A percentile compares a stretch with the other conserved stretches of the same genome.
Conservation (phyloP, 371 early-diverging fungal genomes). For the Apophysomyces sp. region DNA sequence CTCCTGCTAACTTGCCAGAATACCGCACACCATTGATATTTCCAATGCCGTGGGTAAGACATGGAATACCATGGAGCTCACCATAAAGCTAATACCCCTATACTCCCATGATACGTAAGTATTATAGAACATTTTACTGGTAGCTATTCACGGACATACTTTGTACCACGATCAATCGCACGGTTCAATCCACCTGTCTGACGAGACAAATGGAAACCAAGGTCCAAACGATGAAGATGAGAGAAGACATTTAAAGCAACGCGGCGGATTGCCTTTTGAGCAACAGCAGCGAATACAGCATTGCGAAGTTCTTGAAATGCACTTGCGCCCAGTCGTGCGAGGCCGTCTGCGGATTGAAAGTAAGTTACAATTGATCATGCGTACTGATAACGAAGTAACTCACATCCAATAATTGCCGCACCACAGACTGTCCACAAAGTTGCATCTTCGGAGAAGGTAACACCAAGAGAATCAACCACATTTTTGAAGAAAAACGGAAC, state of each 20-base stretch:
- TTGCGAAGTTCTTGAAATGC: slow-evolving; percentile 89
- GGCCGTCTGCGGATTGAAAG: slow-evolving; percentile 62
- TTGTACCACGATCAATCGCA: slow-evolving; percentile 97
- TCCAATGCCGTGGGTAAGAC: slow-evolving; percentile 93
- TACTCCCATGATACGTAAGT: background rate
- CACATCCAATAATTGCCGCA: slow-evolving; percentile 86
- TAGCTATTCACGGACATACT: slow-evolving; percentile 44
- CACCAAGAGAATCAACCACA: slow-evolving; percentile 75
- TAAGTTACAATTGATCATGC: background rate
- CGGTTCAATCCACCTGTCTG: slow-evolving; percentile 95
- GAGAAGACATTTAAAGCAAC: slow-evolving; percentile 86
- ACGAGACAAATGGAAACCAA: slow-evolving; percentile 85
- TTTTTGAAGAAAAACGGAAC: slow-evolving; percentile 95
- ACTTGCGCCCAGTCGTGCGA: slow-evolving; percentile 83
- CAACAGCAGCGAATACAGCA: slow-evolving; percentile 92
- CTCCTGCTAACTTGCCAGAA: slow-evolving; percentile 53
- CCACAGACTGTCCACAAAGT: slow-evolving; percentile 79
- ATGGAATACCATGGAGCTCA: slow-evolving; percentile 92
- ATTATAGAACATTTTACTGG: background rate
- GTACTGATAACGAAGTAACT: slow-evolving; percentile 14
- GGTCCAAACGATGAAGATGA: slow-evolving; percentile 85
- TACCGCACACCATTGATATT: slow-evolving; percentile 92
- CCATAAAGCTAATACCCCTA: slow-evolving; percentile 91
- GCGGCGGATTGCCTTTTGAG: slow-evolving; percentile 91
- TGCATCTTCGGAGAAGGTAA: slow-evolving; percentile 52